Evolutionary conservation across 140 eudicot species (phyloP), one percentile per base, ranked within the genome.

Genomic region (Erigeron philadelphicus): DNA sequence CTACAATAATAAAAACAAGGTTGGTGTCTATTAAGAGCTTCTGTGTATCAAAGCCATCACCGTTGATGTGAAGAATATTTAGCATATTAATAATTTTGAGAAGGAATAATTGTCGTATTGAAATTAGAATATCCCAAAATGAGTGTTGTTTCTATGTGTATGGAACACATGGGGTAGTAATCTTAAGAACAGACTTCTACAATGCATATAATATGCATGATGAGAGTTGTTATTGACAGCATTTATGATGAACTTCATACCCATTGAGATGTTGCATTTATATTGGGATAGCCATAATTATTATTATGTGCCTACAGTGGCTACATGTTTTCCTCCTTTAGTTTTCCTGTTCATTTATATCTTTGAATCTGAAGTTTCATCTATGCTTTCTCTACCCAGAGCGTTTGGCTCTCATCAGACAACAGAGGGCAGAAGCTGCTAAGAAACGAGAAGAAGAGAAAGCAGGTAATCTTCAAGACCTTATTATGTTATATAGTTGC

Each of bases 381-480:
- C n/a, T 17, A 40, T 45, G 16, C 10, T 0, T 19, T 64, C 52
- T 71, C 66, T 71, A 41, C 78, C 84, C 84, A 93, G 98, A 93
- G 73, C 95, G 98, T 6, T 81, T 93, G 76, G 95, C 96, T 60
- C 96, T 93, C 64, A 89, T 93, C 49, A 86, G 98, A 63, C 93
- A 93, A 69, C 98, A 93, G 76, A 93, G 98, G 87, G 96, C 95
- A 55, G 98, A 89, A 41, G 98, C 98, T 64, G 98, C 96, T 66
- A 88, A 82, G 82, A 93, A 93, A 78, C 88, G 98, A 13, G 96
- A 93, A 65, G 98, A 92, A 73, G 98, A 93, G 84, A 93, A 93
- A 78, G 96, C 98, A 81, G 98, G 98, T 88, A 86, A 72, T 35
- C 35, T 52, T 12, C 8, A 59, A 2, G 43, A 58, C 6, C 35